Percentiles rank a stretch among this genome's conserved stretches.
Evolutionary conservation across 768 basidiomycete species (phyloP).

Genomic region (Porpolomopsis calyptriformis): DNA sequence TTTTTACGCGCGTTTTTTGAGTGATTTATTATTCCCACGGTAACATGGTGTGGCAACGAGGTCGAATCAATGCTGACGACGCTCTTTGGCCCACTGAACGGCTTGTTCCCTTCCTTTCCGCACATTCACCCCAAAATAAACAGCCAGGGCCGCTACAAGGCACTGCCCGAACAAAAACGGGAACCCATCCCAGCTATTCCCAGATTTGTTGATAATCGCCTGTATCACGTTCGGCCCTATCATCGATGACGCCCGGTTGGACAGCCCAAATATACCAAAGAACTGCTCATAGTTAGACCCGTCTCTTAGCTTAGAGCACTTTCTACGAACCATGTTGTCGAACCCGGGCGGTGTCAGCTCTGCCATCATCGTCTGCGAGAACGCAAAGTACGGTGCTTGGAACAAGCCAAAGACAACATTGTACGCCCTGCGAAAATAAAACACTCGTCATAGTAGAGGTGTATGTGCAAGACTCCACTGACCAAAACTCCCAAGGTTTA

Average conservation of each 20-base stretch:
- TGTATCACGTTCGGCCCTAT: slow-evolving; percentile 81
- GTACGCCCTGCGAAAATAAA: slow-evolving; percentile 57
- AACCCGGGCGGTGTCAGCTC: slow-evolving; percentile 82
- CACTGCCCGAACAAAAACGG: slow-evolving; percentile 75
- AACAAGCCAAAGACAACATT: slow-evolving; percentile 72
- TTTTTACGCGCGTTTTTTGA: not conserved
- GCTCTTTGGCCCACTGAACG: slow-evolving; percentile 37
- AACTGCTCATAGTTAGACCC: slow-evolving; percentile 35
- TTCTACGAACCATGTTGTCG: slow-evolving; percentile 50
- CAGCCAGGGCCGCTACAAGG: slow-evolving; percentile 51
- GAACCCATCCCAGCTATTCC: slow-evolving; percentile 76
- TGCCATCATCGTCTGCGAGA: slow-evolving; percentile 81
- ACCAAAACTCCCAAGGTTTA: slow-evolving; percentile 85
- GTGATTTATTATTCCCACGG: not conserved
- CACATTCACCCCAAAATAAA: slow-evolving; percentile 68
- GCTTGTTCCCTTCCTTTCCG: slow-evolving; percentile 54
- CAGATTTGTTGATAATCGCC: slow-evolving; percentile 63
- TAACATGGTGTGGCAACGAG: no score
- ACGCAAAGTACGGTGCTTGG: slow-evolving; percentile 83
- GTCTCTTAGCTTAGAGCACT: not conserved
- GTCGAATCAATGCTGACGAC: no score
- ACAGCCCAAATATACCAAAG: slow-evolving; percentile 79
- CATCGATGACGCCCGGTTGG: slow-evolving; percentile 78
- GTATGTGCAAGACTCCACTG: slow-evolving; percentile 11
- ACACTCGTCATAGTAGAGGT: no score